Evolutionary conservation across 2,329 filamentous ascomycete species (phyloP).

Genomic region (Elsinoe necatrix): DNA sequence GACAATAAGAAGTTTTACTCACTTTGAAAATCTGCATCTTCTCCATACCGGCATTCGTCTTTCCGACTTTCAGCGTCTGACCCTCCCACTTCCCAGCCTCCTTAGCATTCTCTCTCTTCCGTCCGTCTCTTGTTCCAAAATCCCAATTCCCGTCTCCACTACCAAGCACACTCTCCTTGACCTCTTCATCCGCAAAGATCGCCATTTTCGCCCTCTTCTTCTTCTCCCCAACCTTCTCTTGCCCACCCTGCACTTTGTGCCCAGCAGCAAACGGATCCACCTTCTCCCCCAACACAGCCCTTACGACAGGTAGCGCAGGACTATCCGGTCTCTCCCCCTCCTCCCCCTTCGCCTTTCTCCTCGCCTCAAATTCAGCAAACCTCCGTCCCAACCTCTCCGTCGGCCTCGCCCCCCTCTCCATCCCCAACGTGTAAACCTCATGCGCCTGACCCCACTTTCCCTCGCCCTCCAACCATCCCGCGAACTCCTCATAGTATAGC

Average conservation of each 20-base stretch:
- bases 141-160: conserved; percentile 64
- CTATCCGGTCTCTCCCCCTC: conserved; percentile 59
- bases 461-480: conserved; percentile 78
- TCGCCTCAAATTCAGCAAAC: conserved; percentile 76
- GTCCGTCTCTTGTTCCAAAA: conserved; percentile 75
- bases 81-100: conserved; percentile 87
- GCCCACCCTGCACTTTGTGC: conserved; percentile 58
- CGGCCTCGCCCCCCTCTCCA: conserved; percentile 80
- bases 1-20: conserved; percentile 38
- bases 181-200: conserved; percentile 69
- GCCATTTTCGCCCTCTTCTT: conserved; percentile 75
- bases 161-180: conserved; percentile 34
- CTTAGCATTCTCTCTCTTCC: conserved; percentile 87
- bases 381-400: conserved; percentile 75
- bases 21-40: conserved; percentile 97
- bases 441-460: conserved; percentile 84
- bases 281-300: conserved; percentile 78
- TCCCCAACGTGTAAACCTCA: conserved; percentile 83
- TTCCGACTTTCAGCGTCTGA: conserved; percentile 79
- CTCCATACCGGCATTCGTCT: conserved; percentile 63
- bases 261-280: conserved; percentile 65
- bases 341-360: conserved; percentile 60
- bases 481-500: conserved; percentile 94
- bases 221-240: conserved; percentile 38
- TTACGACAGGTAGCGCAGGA: conserved; percentile 73